A percentile compares a stretch with the other conserved stretches of the same genome.
phyloP scores from a whole-genome alignment of 441 rosid species.

The Populus trichocarpa region DNA sequence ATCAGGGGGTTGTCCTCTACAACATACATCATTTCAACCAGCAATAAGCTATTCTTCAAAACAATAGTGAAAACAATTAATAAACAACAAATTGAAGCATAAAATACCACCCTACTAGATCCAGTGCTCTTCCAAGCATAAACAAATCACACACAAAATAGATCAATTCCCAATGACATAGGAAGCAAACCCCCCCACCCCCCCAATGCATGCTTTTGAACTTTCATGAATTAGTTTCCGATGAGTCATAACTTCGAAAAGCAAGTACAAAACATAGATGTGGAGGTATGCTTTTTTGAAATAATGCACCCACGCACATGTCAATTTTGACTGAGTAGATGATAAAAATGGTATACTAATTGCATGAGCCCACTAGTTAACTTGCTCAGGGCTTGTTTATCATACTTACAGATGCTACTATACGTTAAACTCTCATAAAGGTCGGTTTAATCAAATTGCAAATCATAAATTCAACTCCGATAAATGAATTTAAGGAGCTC shows the following conservation, averaged over 20 bases:
- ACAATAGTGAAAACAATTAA: neutral
- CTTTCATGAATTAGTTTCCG: neutral
- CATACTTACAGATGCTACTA: neutral
- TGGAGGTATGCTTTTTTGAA: too few species aligned
- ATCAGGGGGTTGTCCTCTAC: conserved; percentile 97
- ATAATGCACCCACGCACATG: too few species aligned
- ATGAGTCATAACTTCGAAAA: too few species aligned
- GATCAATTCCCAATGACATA: neutral
- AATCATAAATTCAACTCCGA: neutral
- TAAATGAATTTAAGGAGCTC: neutral
- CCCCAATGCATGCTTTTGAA: neutral
- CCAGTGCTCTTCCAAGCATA: neutral
- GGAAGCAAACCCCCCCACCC: neutral
- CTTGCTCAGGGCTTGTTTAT: neutral
- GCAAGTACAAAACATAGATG: too few species aligned
- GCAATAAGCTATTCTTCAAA: neutral
- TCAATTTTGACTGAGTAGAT: too few species aligned
- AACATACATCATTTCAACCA: conserved; percentile 29
- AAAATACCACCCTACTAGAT: neutral
- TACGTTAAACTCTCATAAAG: neutral
- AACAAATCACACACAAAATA: neutral
- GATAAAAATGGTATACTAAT: too few species aligned
- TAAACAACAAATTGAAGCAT: neutral
- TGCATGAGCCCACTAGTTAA: neutral
- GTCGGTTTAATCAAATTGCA: neutral